A percentile compares a stretch with the other conserved stretches of the same genome.
Conservation (phyloP, 2,329 filamentous ascomycete species). For the Colletotrichum liriopes region DNA sequence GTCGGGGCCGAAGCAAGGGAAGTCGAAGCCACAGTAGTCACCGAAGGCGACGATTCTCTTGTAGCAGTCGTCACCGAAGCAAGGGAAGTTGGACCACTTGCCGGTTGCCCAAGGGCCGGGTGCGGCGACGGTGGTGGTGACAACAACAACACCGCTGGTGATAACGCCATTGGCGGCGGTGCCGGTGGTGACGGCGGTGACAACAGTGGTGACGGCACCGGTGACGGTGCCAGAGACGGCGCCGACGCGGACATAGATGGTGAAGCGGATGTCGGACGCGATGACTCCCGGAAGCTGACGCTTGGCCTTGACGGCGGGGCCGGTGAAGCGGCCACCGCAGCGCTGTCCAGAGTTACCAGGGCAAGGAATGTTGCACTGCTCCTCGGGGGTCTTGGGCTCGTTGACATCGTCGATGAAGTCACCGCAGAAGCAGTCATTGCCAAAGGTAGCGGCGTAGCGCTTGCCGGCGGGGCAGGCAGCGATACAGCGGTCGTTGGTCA, state of each 20-base stretch:
- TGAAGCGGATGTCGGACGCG: constrained; percentile 30
- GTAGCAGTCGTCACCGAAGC: constrained; percentile 44
- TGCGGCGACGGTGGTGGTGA: constrained; percentile 28
- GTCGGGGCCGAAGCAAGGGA: constrained; percentile 47
- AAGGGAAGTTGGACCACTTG: constrained; percentile 24
- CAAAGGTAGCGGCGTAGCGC: constrained; percentile 33
- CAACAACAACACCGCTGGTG: constrained; percentile 8
- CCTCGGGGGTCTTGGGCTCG: constrained; percentile 27
- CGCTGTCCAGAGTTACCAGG: constrained; percentile 56
- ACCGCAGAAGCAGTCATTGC: constrained; percentile 47
- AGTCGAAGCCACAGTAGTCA: constrained; percentile 51
- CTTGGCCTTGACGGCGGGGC: constrained; percentile 21
- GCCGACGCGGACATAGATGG: constrained; percentile 29
- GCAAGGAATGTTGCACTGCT: constrained; percentile 56
- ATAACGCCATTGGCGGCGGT: constrained; percentile 6
- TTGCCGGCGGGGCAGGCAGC: constrained; percentile 44
- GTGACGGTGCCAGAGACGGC: constrained; percentile 19
- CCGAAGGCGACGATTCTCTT: constrained; percentile 55
- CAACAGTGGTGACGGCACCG: constrained; percentile 26
- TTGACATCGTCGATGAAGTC: constrained; percentile 40
- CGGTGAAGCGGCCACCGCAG: constrained; percentile 58
- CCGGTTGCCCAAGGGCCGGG: constrained; percentile 13
- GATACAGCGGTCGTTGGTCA: constrained; percentile 48
- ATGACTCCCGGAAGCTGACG: constrained; percentile 10
- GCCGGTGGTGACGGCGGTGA: constrained; percentile 1